Percentiles rank a stretch among this genome's conserved stretches.
These are phyloP conservation scores for Xylariomycetidae sp. DNA, from an alignment of 2,329 filamentous ascomycete species.

Conservation along the genomic window DNA sequence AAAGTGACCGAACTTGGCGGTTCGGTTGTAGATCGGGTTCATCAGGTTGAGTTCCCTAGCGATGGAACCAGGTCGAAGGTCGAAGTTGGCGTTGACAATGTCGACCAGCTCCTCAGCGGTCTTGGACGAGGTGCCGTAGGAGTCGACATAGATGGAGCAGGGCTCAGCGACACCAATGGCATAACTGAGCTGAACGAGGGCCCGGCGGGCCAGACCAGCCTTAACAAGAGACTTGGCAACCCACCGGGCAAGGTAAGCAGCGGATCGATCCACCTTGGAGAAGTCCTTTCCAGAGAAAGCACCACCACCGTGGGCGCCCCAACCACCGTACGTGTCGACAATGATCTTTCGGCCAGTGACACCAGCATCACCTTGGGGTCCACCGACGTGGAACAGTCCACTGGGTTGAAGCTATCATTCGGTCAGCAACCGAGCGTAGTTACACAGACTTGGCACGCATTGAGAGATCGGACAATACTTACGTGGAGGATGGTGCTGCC, in stretches of 20 bases:
- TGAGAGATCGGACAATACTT: too few species aligned
- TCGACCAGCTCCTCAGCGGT: conserved; percentile 87
- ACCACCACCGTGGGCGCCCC: conserved; percentile 99
- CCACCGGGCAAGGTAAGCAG: conserved; percentile 96
- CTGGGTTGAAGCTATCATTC: conserved; percentile 74
- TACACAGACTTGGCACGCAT: too few species aligned
- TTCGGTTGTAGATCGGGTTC: conserved; percentile 97
- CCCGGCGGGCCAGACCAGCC: conserved; percentile 84
- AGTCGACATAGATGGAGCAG: conserved; percentile 95
- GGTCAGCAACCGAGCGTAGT: conserved; percentile 4
- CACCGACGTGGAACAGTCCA: conserved; percentile 97
- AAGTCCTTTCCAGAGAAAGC: conserved; percentile 99
- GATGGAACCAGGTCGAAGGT: conserved; percentile 96
- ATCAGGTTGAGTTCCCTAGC: conserved; percentile 93
- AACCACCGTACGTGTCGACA: conserved; percentile 99
- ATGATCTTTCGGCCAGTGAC: conserved; percentile 99
- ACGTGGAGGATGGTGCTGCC: conserved; percentile 95
- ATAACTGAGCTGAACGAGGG: conserved; percentile 96
- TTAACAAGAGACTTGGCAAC: conserved; percentile 96
- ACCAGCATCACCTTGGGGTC: conserved; percentile 97
- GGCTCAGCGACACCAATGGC: conserved; percentile 98
- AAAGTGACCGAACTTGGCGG: conserved; percentile 99
- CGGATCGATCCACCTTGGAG: conserved; percentile 99
- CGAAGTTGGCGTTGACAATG: conserved; percentile 95
- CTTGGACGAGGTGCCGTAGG: conserved; percentile 91